Percentiles rank a stretch among this genome's conserved stretches.
Conservation (phyloP, 345 rosid species). For the Brassica napus region Da-Ae NC_063450.1:9914501-9915000, state of each 20-base stretch:
- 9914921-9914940: slow-evolving; percentile 92
- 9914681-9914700: slow-evolving; percentile 7
- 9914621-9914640: neutral
- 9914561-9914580: slow-evolving; percentile 19
- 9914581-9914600: neutral
- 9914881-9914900: slow-evolving; percentile 82
- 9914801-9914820: slow-evolving; percentile 14
- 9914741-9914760: slow-evolving; percentile 1
- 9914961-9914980: slow-evolving; percentile 89
- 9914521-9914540: slow-evolving; percentile 1
- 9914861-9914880: slow-evolving; percentile 95
- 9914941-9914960: slow-evolving; percentile 98
- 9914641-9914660: neutral
- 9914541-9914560: neutral
- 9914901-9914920: slow-evolving; percentile 88
- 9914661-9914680: slow-evolving; percentile 12
- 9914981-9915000: slow-evolving; percentile 95
- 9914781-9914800: neutral
- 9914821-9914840: slow-evolving; percentile 82
- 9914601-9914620: neutral
- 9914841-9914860: slow-evolving; percentile 95
- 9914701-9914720: slow-evolving; percentile 6
- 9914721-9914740: neutral
- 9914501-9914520: neutral
- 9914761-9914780: slow-evolving; percentile 5